phyloP scores from a whole-genome alignment of 2,329 filamentous ascomycete genomes.

The Fusarium albosuccineum region DNA sequence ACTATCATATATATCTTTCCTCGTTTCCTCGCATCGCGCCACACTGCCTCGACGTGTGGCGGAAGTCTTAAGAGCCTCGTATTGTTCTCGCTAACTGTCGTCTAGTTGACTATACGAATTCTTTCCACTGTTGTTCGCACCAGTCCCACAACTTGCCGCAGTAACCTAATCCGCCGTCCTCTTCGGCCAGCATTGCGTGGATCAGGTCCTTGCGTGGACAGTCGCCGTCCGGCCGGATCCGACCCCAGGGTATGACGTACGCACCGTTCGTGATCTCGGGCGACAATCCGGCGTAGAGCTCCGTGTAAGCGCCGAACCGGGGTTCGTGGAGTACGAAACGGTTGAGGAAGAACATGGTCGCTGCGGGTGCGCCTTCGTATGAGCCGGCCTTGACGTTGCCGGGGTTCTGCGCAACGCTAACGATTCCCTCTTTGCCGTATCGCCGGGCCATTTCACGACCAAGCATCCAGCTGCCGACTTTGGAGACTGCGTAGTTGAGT shows the following conservation, averaged over 20 bases:
- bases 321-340: conserved; percentile 47
- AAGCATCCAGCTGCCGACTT: conserved; percentile 52
- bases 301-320: conserved; percentile 55
- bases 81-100: conserved; percentile 2
- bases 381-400: conserved; percentile 51
- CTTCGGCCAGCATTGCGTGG: conserved; percentile 41
- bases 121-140: conserved; percentile 40
- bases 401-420: conserved; percentile 51
- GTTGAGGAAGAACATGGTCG: conserved; percentile 40
- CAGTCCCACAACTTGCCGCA: conserved; percentile 47
- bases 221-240: conserved; percentile 34
- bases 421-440: conserved; percentile 39
- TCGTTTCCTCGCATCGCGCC: not conserved
- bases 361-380: conserved; percentile 29
- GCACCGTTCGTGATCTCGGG: conserved; percentile 51
- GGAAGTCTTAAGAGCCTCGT: conserved; percentile 8
- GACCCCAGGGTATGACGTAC: conserved; percentile 50
- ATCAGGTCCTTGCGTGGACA: conserved; percentile 46
- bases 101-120: conserved; percentile 16
- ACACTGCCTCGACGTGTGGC: not conserved
- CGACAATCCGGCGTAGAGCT: conserved; percentile 56
- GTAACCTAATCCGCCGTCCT: conserved; percentile 47
- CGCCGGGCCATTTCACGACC: conserved; percentile 49
- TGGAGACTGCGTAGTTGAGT: conserved; percentile 51
- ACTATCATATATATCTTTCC: conserved; percentile 5